Base-by-base conservation (phyloP, 192 early-diverging fungal species). In the Mortierella antarctica region DNA sequence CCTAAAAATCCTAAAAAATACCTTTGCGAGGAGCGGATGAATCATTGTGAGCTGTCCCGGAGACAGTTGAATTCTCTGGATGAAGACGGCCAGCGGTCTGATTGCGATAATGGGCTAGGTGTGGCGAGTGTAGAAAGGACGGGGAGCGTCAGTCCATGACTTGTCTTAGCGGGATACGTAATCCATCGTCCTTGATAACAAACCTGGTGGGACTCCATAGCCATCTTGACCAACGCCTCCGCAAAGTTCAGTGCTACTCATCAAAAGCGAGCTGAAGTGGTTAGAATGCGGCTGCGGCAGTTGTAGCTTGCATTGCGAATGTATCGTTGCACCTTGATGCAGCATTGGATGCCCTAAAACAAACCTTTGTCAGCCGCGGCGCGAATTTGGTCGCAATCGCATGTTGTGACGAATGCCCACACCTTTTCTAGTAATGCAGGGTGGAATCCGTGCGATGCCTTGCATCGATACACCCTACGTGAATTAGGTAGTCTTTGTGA, bases 81-180 rank as follows among this genome's bases (percentile, higher is more conserved):
- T 85, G 21, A 79, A 74, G 45, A 51, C 46, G 46, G 66, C 41
- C 14, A 87, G 58, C 1, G 87, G 79, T 57, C 65, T 61, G 8
- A 87, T 72, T 23, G 81, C 71, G 18, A 86, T 60, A 20, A 84
- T 65, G 20, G 83, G 85, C 87, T 88, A 71, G 46, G 31, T 31
- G 31, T 31, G 31, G 31, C 31, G 31, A 53, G 41, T 52, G 52
- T 52, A 14, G 21, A 31, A 58, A 55, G 13, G 31, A 55, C 15
- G 6, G 15, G 44, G 51, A 20, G 31, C 31, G 46, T 62, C 55
- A 7, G 23, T 52, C 6, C 2, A 42, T 21, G 54, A 20, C 54
- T 8, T 55, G 54, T 55, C 54, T 3, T 31, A 1, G 31, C 31
- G 31, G 31, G 31, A 31, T 21, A 13, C 7, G 14, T 4, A 31